A percentile compares a stretch with the other conserved stretches of the same genome.
phyloP scores from a whole-genome alignment of 805 yeast genomes.

The Wickerhamiella dianesei region DNA sequence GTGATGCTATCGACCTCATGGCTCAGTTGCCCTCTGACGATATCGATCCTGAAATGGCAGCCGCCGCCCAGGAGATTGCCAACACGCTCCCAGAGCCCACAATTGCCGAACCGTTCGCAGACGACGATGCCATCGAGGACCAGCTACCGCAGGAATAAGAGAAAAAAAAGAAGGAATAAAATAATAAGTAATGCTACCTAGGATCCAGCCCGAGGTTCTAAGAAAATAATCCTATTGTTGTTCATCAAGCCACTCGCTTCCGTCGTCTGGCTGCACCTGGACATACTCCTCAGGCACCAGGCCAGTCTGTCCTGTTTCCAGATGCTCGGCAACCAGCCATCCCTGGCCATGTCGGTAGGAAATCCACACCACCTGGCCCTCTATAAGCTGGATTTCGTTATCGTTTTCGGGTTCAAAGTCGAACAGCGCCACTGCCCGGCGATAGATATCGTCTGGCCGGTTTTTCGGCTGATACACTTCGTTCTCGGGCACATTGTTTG shows the following conservation, averaged over 20 bases:
- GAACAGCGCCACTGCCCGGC: conserved; percentile 73
- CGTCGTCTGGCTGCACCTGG: conserved; percentile 30
- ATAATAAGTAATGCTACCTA: too few relatives aligned
- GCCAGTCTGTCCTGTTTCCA: conserved; percentile 66
- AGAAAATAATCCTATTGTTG: conserved; percentile 1
- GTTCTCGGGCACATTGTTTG: conserved; percentile 12
- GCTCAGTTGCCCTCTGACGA: conserved; percentile 32
- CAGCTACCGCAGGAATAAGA: too few relatives aligned
- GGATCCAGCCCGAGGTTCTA: not conserved
- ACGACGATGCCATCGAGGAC: conserved; percentile 9
- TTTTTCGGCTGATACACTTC: conserved; percentile 3
- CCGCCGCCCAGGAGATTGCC: conserved; percentile 40
- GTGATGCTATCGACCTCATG: conserved; percentile 29
- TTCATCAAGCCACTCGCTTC: conserved; percentile 14
- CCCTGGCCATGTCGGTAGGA: conserved; percentile 94
- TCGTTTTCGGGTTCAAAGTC: conserved; percentile 90
- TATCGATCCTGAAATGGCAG: conserved; percentile 44
- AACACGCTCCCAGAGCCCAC: conserved; percentile 42
- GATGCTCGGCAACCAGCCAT: conserved; percentile 87
- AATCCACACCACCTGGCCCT: conserved; percentile 76
- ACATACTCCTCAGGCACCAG: conserved; percentile 93
- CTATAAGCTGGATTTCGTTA: conserved; percentile 65
- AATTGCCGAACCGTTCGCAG: conserved; percentile 23
- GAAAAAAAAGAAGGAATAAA: too few relatives aligned
- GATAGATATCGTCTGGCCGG: conserved; percentile 30